Evolutionary conservation across 148 eudicot species (phyloP), one percentile per base, ranked within the genome.

Genomic region (Pouteria glomerata): DNA sequence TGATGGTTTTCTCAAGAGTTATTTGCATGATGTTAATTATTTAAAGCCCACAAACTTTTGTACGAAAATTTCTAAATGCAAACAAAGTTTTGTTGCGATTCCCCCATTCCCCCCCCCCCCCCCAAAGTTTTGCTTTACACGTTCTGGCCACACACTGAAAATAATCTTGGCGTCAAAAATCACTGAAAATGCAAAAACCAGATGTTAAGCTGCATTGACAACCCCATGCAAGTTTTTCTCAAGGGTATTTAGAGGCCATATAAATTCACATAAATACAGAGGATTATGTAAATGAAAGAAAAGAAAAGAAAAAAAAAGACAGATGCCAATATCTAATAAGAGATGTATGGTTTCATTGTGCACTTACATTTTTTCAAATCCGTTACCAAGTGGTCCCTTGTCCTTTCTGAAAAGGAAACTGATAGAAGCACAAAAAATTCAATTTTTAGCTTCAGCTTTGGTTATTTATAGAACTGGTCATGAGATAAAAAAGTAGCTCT

Each of bases 321-420:
- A 70, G 19, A 11, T 13, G 51, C n/a, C n/a, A n/a, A n/a, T n/a
- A n/a, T n/a, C n/a, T n/a, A n/a, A 21, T n/a, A n/a, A n/a, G n/a
- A 63, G 50, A 19, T 3, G 41, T 21, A 10, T 21, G 19, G 1
- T 39, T 24, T 39, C 68, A 63, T 23, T 18, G 33, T 71, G 11
- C n/a, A 75, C 78, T 77, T 77, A 83, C 86, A 71, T 78, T 59
- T 80, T 30, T 61, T 69, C 63, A 80, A 21, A 61, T 21, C 26
- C 70, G 60, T 63, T 30, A 71, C 78, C 4, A 70, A 55, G 39
- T 29, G 64, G 33, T 69, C 61, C 47, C 70, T 75, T 53, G 72
- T 62, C n/a, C 51, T 63, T 63, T 67, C 73, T 42, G 82, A 80
- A 75, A 71, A 77, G 66, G 63, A 69, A 74, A 72, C 86, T 83